phyloP scores from a whole-genome alignment of 768 basidiomycete genomes.

The Pleurotus sapidus region DNA sequence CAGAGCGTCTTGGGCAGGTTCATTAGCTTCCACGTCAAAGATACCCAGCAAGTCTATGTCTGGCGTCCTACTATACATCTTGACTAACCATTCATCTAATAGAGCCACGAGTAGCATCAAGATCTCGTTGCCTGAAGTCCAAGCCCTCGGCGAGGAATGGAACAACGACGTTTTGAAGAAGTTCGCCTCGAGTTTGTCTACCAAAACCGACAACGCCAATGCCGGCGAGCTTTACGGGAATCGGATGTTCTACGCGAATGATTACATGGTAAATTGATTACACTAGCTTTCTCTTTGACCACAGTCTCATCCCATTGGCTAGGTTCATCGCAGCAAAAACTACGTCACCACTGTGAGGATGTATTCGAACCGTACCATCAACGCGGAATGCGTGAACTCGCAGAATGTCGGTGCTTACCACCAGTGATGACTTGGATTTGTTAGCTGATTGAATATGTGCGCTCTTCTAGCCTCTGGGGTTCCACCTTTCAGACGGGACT shows the following conservation, averaged over 20 bases:
- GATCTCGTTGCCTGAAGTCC: conserved; percentile 50
- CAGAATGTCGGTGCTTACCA: conserved; percentile 45
- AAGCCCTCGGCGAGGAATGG: conserved; percentile 51
- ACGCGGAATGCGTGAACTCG: conserved; percentile 63
- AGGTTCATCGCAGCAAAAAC: conserved; percentile 63
- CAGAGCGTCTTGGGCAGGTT: conserved; percentile 62
- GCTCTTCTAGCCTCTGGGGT: conserved; percentile 49
- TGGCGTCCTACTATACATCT: background rate
- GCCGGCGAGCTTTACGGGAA: conserved; percentile 53
- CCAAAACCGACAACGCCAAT: conserved; percentile 43
- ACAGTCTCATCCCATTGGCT: background rate
- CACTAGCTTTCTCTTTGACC: background rate
- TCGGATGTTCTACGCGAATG: conserved; percentile 61
- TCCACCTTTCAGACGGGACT: conserved; percentile 68
- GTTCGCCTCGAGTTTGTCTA: conserved; percentile 36
- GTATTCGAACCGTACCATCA: conserved; percentile 55
- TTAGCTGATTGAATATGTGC: background rate
- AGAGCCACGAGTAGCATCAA: conserved; percentile 59
- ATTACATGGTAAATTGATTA: conserved; percentile 55
- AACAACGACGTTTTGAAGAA: conserved; percentile 35
- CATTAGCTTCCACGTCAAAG: conserved; percentile 60
- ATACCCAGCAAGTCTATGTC: conserved; percentile 31
- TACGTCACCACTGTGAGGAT: conserved; percentile 67
- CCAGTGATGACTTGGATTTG: background rate
- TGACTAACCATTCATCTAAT: background rate